Evolutionary conservation across 83 land plant species (phyloP).

Genomic region (Isoetes engelmannii): DNA sequence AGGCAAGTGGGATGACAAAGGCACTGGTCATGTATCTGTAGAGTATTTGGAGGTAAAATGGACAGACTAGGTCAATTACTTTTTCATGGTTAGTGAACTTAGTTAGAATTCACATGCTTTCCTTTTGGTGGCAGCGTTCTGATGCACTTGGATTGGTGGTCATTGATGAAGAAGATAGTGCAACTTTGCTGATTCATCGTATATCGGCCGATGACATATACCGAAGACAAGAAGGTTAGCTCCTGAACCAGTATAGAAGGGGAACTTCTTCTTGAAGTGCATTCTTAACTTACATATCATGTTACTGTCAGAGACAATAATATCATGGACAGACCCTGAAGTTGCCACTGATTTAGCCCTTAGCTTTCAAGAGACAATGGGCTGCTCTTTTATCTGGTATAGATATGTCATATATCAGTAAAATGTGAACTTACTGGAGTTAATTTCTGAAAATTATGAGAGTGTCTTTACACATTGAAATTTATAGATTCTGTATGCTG

Average conservation of each 20-base stretch:
- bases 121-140: conserved; percentile 43
- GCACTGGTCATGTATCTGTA: conserved; percentile 89
- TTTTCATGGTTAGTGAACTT: neutral
- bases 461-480: neutral
- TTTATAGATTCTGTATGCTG: conserved; percentile 3
- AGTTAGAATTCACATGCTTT: neutral
- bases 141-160: conserved; percentile 77
- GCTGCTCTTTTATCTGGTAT: conserved; percentile 41
- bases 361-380: conserved; percentile 45
- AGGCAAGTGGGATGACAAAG: conserved; percentile 97
- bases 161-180: conserved; percentile 81
- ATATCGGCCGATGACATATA: conserved; percentile 82
- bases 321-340: conserved; percentile 45
- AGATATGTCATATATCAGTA: too few species aligned
- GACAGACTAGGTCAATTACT: neutral
- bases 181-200: conserved; percentile 72
- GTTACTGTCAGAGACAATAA: conserved; percentile 25
- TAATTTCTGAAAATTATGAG: neutral
- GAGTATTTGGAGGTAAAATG: conserved; percentile 74
- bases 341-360: conserved; percentile 43
- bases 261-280: neutral
- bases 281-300: neutral
- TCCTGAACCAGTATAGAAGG: neutral
- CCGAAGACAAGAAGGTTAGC: conserved; percentile 81
- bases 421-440: too few species aligned